Percentiles rank a stretch among this genome's conserved stretches.
Conservation (phyloP, 2,329 filamentous ascomycete genomes). For the Ophiostoma ips region DNA sequence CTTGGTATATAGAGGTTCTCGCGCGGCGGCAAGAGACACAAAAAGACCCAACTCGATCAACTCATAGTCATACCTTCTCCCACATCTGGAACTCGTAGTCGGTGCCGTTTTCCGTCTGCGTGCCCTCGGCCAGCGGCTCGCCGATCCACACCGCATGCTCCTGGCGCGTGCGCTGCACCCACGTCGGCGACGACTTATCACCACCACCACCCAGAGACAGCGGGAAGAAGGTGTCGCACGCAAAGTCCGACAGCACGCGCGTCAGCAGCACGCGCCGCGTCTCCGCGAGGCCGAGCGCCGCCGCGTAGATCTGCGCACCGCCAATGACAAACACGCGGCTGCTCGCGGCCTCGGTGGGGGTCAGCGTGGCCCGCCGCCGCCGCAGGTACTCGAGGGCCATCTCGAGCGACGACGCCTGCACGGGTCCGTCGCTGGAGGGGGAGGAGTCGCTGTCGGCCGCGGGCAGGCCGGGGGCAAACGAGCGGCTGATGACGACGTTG, state of each 20-base stretch:
- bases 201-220: slow-evolving; percentile 33
- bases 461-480: slow-evolving; percentile 18
- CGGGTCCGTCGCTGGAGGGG: slow-evolving; percentile 32
- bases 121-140: slow-evolving; percentile 42
- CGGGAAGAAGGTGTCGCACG: slow-evolving; percentile 64
- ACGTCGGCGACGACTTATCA: slow-evolving; percentile 23
- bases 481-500: slow-evolving; percentile 67
- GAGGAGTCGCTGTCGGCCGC: slow-evolving; percentile 6
- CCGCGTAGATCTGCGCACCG: slow-evolving; percentile 70
- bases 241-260: slow-evolving; percentile 52
- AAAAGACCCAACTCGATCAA: background rate
- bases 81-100: slow-evolving; percentile 63
- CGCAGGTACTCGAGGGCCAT: slow-evolving; percentile 34
- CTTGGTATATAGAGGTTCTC: background rate
- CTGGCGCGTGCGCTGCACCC: slow-evolving; percentile 37
- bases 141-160: slow-evolving; percentile 52
- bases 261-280: slow-evolving; percentile 56
- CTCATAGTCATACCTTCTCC: slow-evolving; percentile 33
- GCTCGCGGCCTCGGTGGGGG: slow-evolving; percentile 17
- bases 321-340: slow-evolving; percentile 74
- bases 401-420: slow-evolving; percentile 46
- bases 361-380: slow-evolving; percentile 1
- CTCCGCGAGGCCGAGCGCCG: slow-evolving; percentile 46
- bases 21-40: background rate
- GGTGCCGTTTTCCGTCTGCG: slow-evolving; percentile 49